A percentile compares a stretch with the other conserved stretches of the same genome.
Evolutionary conservation across 108 stramenopile genomes (phyloP).

Genomic region (Cyclotella cryptica): DNA sequence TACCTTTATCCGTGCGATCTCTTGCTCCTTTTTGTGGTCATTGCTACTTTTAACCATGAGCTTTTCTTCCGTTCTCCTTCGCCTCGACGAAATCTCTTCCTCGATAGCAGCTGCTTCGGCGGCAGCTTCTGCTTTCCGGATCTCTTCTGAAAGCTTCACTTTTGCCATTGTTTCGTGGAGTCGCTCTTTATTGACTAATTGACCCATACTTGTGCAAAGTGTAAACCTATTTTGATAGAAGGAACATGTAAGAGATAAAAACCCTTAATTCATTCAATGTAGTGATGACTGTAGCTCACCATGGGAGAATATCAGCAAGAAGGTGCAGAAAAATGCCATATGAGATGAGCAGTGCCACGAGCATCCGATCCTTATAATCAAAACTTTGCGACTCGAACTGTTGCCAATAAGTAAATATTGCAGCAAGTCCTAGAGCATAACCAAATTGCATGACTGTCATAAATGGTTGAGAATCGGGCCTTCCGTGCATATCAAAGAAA

Average conservation of each 20-base stretch:
- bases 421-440: slow-evolving; percentile 80
- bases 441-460: slow-evolving; percentile 69
- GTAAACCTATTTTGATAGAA: slow-evolving; percentile 60
- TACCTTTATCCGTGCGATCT: not conserved
- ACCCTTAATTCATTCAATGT: not conserved
- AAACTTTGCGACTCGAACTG: slow-evolving; percentile 13
- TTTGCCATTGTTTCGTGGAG: slow-evolving; percentile 55
- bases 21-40: not conserved
- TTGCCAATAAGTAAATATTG: slow-evolving; percentile 67
- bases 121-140: slow-evolving; percentile 35
- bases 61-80: not conserved
- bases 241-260: not conserved
- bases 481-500: not conserved
- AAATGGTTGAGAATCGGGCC: not conserved
- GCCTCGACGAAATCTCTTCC: slow-evolving; percentile 17
- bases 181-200: slow-evolving; percentile 70
- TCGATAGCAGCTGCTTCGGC: slow-evolving; percentile 40
- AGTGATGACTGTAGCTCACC: slow-evolving; percentile 23
- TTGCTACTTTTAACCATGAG: not conserved
- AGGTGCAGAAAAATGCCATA: slow-evolving; percentile 69
- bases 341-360: slow-evolving; percentile 47
- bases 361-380: not conserved
- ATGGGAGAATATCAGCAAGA: slow-evolving; percentile 68
- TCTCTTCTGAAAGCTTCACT: slow-evolving; percentile 44
- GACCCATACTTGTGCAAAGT: slow-evolving; percentile 84